Evolutionary conservation across 768 basidiomycete species (phyloP), one percentile per base, ranked within the genome.

Genomic region (Hygrophoropsis aurantiaca): DNA sequence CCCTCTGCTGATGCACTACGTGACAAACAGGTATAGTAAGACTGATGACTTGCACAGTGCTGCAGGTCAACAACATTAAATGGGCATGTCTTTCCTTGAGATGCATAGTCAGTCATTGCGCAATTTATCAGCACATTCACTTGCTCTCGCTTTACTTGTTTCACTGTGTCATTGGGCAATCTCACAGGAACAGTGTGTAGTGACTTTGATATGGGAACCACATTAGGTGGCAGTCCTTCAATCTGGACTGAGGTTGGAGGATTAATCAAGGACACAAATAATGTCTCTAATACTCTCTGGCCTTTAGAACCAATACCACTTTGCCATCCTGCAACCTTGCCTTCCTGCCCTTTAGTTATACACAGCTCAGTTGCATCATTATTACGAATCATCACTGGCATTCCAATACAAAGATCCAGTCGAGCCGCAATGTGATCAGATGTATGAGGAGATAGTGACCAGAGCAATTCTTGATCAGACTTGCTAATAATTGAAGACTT

Each of bases 301-400:
- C 46, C 55, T 13, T 50, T 24, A 2, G 42, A 25, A 0, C 63
- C 56, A 1, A 16, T 21, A 16, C n/a, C 47, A 36, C 2, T 61
- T 34, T n/a, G n/a, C 67, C 69, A 70, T 2, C 57, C 63, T 25
- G 49, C 49, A 0, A 70, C 55, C 13, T 20, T 34, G 0, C 35
- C 68, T 44, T 71, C 66, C 42, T 68, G 65, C 0, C 68, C 66
- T 35, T 67, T 67, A 3, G 66, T 71, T 0, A 70, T 65, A 44
- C 66, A 66, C 0, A 68, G 38, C 24, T 70, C 66, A 11, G 64
- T 71, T 0, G 65, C 67, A 11, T 56, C 44, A 50, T 70, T 71
- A 34, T 60, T 40, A 3, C 59, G 44, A 0, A 72, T 58, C 54
- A 72, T 61, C 1, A 72, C 55, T 6, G 27, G 27, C 27, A 30